A percentile compares a stretch with the other conserved stretches of the same genome.
Conservation (phyloP, 306 rosid species). For the Vicia villosa region DNA sequence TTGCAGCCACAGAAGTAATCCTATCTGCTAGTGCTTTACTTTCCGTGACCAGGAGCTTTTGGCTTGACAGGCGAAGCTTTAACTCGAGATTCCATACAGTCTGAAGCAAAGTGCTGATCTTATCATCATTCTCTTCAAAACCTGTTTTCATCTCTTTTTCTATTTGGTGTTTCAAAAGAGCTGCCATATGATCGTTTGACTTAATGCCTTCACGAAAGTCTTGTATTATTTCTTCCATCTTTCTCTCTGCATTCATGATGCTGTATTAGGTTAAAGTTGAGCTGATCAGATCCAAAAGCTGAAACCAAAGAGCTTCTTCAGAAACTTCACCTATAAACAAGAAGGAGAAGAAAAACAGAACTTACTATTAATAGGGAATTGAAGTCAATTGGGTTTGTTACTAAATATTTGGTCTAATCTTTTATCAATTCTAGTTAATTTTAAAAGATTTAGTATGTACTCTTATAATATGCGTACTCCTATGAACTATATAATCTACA, state of each 20-base stretch:
- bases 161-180: constrained; percentile 56
- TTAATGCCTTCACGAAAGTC: constrained; percentile 44
- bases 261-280: too few relatives aligned
- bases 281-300: not conserved
- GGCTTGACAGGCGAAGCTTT: constrained; percentile 90
- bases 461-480: too few relatives aligned
- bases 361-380: not conserved
- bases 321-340: constrained; percentile 21
- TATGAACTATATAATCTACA: too few relatives aligned
- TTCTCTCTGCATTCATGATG: too few relatives aligned
- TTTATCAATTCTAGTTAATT: too few relatives aligned
- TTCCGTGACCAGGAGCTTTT: constrained; percentile 90
- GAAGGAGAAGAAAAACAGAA: not conserved
- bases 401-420: not conserved
- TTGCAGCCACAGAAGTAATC: constrained; percentile 50
- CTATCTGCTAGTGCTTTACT: constrained; percentile 65
- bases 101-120: constrained; percentile 53
- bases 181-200: constrained; percentile 58
- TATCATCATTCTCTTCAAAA: constrained; percentile 67
- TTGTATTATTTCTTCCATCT: constrained; percentile 40
- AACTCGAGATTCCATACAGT: constrained; percentile 67
- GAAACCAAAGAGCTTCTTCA: constrained; percentile 36
- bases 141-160: constrained; percentile 78
- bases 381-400: too few relatives aligned
- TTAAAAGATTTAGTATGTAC: too few relatives aligned